Base-by-base conservation (phyloP, 768 basidiomycete species). In the Mycena rosella region DNA sequence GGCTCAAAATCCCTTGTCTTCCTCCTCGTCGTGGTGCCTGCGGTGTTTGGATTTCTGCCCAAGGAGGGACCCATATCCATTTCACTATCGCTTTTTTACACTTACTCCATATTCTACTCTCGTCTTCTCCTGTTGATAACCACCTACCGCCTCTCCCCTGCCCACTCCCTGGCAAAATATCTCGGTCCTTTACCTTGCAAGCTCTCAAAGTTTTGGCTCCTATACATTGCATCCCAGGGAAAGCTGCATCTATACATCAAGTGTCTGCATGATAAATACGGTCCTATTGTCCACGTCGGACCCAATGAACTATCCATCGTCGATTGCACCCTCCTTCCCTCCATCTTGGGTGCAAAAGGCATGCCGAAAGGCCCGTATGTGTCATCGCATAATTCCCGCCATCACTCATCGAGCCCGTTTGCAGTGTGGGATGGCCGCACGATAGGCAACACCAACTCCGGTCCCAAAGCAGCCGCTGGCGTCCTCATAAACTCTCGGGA, bases 261-360 rank as follows among this genome's bases (percentile, higher is more conserved):
- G 45, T 60, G 73, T 7, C 69, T 89, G 22, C 89, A 90, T 70
- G 78, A 81, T 18, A 76, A 74, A 36, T 89, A 89, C 59, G 89
- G 89, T 0, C 80, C 85, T 22, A 75, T 84, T 30, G 85, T 90
- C 18, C 80, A 89, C 56, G 81, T 85, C 45, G 89, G 89, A 87
- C 85, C 84, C 14, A 86, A 85, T 69, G 84, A 85, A 58, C 69
- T 86, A 2, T 84, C 83, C 1, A 79, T 85, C 24, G 68, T 70
- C 30, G 80, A 82, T n/a, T 68, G 73, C 2, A 74, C 75, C 3
- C 70, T 77, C 1, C 71, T 86, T 20, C 71, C 75, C 1, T 64
- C 75, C 0, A 72, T 85, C 8, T 56, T 83, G 22, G 84, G 84
- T 13, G 58, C 71, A 4, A 69, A 73, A 17, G 83, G 85, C 2